Evolutionary conservation across 306 rosid species (phyloP).

Genomic region (Cercis canadensis): DNA sequence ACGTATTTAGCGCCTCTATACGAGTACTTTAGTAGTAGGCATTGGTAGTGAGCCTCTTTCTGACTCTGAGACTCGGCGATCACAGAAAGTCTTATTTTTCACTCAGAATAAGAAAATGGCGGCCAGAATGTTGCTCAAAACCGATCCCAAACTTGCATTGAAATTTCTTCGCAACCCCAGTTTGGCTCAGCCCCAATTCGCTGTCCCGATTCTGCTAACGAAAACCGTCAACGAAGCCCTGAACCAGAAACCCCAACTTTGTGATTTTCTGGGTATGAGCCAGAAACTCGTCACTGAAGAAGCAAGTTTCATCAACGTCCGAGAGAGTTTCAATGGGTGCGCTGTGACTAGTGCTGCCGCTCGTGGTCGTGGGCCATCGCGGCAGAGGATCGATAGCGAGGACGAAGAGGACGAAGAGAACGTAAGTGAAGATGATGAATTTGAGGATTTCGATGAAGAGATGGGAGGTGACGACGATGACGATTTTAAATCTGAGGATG

Average conservation of each 20-base stretch:
- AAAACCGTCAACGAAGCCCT: neutral
- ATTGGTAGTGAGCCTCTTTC: neutral
- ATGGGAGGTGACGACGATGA: neutral
- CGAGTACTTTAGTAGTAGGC: no score
- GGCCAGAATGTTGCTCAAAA: neutral
- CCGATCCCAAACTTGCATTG: neutral
- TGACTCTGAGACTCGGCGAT: neutral
- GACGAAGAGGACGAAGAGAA: neutral
- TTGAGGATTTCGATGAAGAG: neutral
- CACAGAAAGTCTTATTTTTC: neutral
- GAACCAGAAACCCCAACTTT: no score
- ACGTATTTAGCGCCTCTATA: neutral
- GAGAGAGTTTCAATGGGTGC: no score
- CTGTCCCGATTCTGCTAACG: neutral
- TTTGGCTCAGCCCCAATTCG: neutral
- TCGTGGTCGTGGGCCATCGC: neutral
- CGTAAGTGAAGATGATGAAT: no score
- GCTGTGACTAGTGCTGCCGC: neutral
- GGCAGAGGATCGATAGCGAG: neutral
- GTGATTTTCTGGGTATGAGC: neutral
- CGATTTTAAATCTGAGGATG: neutral
- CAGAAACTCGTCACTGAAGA: neutral
- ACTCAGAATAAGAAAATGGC: conserved; percentile 25
- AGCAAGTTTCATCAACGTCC: neutral
- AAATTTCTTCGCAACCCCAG: conserved; percentile 11